Evolutionary conservation across 2,329 filamentous ascomycete genomes (phyloP).

Genomic region (Pseudopyrenochaeta lycopersici): DNA sequence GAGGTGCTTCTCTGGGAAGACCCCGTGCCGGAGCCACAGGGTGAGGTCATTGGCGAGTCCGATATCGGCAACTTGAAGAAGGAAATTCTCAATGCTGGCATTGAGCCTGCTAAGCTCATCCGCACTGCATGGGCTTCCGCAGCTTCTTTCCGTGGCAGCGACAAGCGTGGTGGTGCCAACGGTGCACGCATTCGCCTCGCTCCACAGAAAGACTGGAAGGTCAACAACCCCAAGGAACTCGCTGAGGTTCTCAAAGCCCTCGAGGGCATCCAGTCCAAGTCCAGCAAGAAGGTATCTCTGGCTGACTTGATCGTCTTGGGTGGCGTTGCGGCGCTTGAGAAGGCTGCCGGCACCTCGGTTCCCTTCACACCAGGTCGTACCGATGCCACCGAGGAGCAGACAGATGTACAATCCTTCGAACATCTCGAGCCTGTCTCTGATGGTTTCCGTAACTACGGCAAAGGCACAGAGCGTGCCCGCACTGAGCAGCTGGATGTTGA

Average conservation of each 20-base stretch:
- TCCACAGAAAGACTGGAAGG: constrained; percentile 75
- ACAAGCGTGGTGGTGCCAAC: constrained; percentile 86
- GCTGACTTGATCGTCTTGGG: constrained; percentile 81
- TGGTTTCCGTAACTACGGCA: constrained; percentile 82
- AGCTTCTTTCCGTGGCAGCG: constrained; percentile 61
- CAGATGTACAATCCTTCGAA: constrained; percentile 70
- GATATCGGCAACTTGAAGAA: constrained; percentile 74
- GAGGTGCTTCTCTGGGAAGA: constrained; percentile 80
- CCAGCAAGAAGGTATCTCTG: constrained; percentile 79
- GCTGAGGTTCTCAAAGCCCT: constrained; percentile 68
- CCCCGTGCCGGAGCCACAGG: constrained; percentile 68
- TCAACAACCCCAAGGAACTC: constrained; percentile 77
- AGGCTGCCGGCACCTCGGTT: constrained; percentile 71
- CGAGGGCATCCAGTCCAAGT: constrained; percentile 71
- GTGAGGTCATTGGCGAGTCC: constrained; percentile 67
- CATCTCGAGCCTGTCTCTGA: constrained; percentile 76
- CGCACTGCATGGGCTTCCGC: constrained; percentile 52
- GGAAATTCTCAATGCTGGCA: constrained; percentile 69
- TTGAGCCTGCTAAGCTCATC: constrained; percentile 70
- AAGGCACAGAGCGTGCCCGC: constrained; percentile 66
- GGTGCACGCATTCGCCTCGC: constrained; percentile 78
- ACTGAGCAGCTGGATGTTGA: constrained; percentile 77
- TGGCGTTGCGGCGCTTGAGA: constrained; percentile 75
- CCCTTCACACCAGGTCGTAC: constrained; percentile 77
- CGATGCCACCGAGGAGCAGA: constrained; percentile 77